Percentiles rank a stretch among this genome's conserved stretches.
phyloP scores from a whole-genome alignment of 2,329 filamentous ascomycete genomes.

The Stemphylium beticola region DNA sequence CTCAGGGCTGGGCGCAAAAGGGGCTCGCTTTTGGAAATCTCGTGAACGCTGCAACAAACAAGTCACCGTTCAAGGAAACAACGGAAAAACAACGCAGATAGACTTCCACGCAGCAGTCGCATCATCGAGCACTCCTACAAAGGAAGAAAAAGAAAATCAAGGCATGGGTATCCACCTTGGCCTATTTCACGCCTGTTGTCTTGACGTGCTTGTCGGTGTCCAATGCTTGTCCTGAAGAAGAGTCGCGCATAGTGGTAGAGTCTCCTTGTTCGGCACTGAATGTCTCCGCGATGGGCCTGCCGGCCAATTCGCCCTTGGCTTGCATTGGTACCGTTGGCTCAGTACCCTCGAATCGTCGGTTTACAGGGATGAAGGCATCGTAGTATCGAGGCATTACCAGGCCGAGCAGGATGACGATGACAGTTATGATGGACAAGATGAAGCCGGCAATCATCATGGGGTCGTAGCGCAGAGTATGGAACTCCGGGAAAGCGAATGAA shows the following conservation, averaged over 20 bases:
- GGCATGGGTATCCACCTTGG: background rate
- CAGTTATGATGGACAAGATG: conserved; percentile 38
- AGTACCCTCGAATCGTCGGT: conserved; percentile 55
- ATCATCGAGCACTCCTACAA: background rate
- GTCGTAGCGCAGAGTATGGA: conserved; percentile 38
- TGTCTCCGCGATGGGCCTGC: conserved; percentile 20
- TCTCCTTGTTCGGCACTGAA: conserved; percentile 14
- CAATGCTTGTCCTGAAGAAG: conserved; percentile 8
- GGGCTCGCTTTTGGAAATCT: background rate
- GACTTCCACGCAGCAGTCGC: background rate
- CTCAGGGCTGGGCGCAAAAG: background rate
- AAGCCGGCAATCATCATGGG: conserved; percentile 48
- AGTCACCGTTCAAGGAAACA: background rate
- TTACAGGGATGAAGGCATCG: conserved; percentile 58
- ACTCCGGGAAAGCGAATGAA: conserved; percentile 44
- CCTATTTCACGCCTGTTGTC: conserved; percentile 1
- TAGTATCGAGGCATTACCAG: conserved; percentile 62
- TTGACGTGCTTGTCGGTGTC: conserved; percentile 12
- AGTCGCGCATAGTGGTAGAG: conserved; percentile 1
- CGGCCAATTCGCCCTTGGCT: conserved; percentile 34
- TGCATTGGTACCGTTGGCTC: conserved; percentile 40
- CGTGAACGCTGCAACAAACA: background rate
- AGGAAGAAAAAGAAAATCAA: background rate
- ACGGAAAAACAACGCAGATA: background rate
- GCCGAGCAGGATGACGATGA: conserved; percentile 57